Evolutionary conservation across 2,329 filamentous ascomycete genomes (phyloP).

Genomic region (Xylaria sp.): DNA sequence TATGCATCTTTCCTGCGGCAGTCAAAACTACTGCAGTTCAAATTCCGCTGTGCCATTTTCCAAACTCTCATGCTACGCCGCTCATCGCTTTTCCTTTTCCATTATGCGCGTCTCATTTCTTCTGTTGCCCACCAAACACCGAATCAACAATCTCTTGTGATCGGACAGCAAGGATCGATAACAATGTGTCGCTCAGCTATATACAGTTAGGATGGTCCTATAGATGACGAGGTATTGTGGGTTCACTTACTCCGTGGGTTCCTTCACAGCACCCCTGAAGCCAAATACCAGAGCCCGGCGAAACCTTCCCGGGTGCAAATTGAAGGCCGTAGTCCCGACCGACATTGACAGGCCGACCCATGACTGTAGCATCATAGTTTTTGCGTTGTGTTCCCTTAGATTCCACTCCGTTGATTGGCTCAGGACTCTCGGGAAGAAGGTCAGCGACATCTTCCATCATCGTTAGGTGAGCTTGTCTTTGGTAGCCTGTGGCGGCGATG

Average conservation of each 20-base stretch:
- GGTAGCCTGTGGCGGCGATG: constrained; percentile 89
- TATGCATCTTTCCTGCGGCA: constrained; percentile 20
- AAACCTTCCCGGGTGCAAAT: constrained; percentile 75
- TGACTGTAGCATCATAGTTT: constrained; percentile 56
- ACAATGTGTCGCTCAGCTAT: constrained; percentile 47
- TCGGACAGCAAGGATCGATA: constrained; percentile 46
- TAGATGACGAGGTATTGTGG: not conserved
- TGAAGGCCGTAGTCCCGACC: constrained; percentile 81
- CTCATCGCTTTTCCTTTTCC: constrained; percentile 1
- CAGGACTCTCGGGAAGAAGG: constrained; percentile 67
- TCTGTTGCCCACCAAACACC: constrained; percentile 40
- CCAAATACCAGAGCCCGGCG: constrained; percentile 83
- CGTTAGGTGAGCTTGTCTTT: constrained; percentile 79
- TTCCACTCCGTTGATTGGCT: constrained; percentile 33
- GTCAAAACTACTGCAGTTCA: constrained; percentile 17
- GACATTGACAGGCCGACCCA: constrained; percentile 64
- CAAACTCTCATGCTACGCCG: constrained; percentile 4
- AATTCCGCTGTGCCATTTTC: constrained; percentile 17
- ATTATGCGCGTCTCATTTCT: constrained; percentile 15
- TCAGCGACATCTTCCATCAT: constrained; percentile 75
- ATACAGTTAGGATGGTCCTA: constrained; percentile 8
- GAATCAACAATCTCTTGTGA: constrained; percentile 48
- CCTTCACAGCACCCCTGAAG: constrained; percentile 93
- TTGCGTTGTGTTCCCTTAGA: constrained; percentile 31
- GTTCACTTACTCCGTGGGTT: constrained; percentile 83